Percentiles rank a stretch among this genome's conserved stretches.
Evolutionary conservation across 2,329 filamentous ascomycete genomes (phyloP).

Genomic region (Hypoxylon sp.): DNA sequence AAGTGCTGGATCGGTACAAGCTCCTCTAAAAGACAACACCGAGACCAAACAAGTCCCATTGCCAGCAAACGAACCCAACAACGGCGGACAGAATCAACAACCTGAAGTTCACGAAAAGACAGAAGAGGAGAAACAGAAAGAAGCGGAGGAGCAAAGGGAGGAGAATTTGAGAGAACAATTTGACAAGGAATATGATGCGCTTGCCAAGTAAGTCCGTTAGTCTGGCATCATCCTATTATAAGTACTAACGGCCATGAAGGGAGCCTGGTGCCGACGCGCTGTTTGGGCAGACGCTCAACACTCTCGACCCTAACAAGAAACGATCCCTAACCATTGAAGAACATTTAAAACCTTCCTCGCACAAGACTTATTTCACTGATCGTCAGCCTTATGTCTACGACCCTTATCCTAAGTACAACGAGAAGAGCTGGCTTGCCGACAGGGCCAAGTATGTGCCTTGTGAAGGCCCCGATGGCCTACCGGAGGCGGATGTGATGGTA

Average conservation of each 20-base stretch:
- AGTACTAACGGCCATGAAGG: slow-evolving; percentile 54
- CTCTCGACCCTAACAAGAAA: slow-evolving; percentile 59
- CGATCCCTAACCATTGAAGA: slow-evolving; percentile 51
- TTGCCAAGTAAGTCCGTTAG: slow-evolving; percentile 55
- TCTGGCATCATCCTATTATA: neutral
- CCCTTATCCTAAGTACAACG: slow-evolving; percentile 81
- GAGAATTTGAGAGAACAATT: slow-evolving; percentile 52
- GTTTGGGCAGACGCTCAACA: slow-evolving; percentile 70
- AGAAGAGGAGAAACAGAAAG: slow-evolving; percentile 52
- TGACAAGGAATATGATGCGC: slow-evolving; percentile 60
- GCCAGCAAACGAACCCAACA: slow-evolving; percentile 22
- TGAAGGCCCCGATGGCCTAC: slow-evolving; percentile 72
- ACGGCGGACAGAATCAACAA: slow-evolving; percentile 21
- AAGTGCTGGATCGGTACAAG: slow-evolving; percentile 22
- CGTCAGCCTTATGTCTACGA: slow-evolving; percentile 72
- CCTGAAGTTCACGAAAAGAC: slow-evolving; percentile 37
- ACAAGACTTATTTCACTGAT: slow-evolving; percentile 58
- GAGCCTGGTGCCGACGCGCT: slow-evolving; percentile 65
- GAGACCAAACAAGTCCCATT: slow-evolving; percentile 18
- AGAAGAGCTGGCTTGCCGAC: slow-evolving; percentile 67
- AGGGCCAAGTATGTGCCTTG: slow-evolving; percentile 75
- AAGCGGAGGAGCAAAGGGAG: slow-evolving; percentile 54
- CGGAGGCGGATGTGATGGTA: slow-evolving; percentile 72
- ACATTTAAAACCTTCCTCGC: slow-evolving; percentile 53
- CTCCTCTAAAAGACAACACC: slow-evolving; percentile 26